Evolutionary conservation across 192 early-diverging fungal species (phyloP).

Genomic region (Coemansia sp.): DNA sequence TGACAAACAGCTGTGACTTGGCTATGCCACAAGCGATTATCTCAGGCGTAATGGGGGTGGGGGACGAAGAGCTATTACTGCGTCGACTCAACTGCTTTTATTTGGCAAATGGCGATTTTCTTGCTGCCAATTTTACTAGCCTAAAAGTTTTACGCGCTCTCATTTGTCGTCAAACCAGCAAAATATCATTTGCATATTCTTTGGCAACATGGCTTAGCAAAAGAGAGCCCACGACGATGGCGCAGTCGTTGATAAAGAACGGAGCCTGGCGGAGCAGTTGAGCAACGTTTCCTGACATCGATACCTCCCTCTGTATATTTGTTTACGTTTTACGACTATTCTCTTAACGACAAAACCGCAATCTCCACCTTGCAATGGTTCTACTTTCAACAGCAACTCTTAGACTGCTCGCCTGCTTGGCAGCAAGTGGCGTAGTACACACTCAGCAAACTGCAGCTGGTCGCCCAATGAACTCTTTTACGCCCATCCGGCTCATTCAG

Average conservation of each 20-base stretch:
- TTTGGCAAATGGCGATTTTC: background rate
- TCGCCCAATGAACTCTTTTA: slow-evolving; percentile 14
- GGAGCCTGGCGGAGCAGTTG: background rate
- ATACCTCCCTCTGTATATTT: background rate
- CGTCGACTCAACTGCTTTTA: background rate
- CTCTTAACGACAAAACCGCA: background rate
- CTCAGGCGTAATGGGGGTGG: background rate
- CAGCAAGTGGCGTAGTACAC: background rate
- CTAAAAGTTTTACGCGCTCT: background rate
- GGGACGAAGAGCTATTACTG: background rate
- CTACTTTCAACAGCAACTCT: background rate
- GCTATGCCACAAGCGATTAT: background rate
- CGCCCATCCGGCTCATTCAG: slow-evolving; percentile 48
- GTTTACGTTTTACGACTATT: slow-evolving; percentile 2
- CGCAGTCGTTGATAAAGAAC: background rate
- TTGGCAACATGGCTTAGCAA: background rate
- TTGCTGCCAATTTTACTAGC: background rate
- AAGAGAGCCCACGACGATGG: background rate
- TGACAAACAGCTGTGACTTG: too few species aligned
- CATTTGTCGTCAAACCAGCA: background rate
- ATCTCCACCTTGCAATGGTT: too few species aligned
- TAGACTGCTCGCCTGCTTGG: background rate
- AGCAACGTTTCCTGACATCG: background rate
- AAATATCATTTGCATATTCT: background rate
- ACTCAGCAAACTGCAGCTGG: background rate